phyloP scores from a whole-genome alignment of 73 alveolate genomes.

The Durusdinium trenchii region DNA sequence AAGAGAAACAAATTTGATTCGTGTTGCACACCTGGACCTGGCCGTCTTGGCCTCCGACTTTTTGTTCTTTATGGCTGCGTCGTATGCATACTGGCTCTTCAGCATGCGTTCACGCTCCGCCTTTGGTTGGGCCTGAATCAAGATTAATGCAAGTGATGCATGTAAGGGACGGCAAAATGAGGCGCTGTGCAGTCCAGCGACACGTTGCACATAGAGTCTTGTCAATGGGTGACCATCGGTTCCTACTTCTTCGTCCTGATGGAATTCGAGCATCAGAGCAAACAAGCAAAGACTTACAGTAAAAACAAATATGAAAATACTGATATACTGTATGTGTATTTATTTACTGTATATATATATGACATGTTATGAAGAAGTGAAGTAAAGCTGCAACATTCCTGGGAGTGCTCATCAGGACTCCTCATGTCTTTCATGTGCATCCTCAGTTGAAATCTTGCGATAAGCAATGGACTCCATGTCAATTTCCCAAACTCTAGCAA shows the following conservation, averaged over 20 bases:
- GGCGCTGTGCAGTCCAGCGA: not conserved
- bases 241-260: conserved; percentile 67
- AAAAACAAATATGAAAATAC: not conserved
- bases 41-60: not conserved
- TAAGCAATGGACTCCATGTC: not conserved
- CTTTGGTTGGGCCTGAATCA: conserved; percentile 70
- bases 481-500: too few species aligned
- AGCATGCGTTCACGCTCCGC: conserved; percentile 80
- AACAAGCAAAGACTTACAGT: not conserved
- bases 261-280: not conserved
- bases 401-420: conserved; percentile 68
- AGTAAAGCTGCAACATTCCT: not conserved
- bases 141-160: not conserved
- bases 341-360: not conserved
- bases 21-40: not conserved
- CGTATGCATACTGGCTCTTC: conserved; percentile 59
- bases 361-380: too few species aligned
- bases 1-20: too few species aligned
- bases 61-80: conserved; percentile 27
- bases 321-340: not conserved
- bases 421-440: conserved; percentile 92
- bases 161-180: not conserved
- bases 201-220: conserved; percentile 85
- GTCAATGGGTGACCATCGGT: conserved; percentile 85
- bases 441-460: conserved; percentile 3